Percentiles rank a stretch among this genome's conserved stretches.
Conservation (phyloP, 1,284 basidiomycete genomes). For the Uromyces viciae-fabae region DNA sequence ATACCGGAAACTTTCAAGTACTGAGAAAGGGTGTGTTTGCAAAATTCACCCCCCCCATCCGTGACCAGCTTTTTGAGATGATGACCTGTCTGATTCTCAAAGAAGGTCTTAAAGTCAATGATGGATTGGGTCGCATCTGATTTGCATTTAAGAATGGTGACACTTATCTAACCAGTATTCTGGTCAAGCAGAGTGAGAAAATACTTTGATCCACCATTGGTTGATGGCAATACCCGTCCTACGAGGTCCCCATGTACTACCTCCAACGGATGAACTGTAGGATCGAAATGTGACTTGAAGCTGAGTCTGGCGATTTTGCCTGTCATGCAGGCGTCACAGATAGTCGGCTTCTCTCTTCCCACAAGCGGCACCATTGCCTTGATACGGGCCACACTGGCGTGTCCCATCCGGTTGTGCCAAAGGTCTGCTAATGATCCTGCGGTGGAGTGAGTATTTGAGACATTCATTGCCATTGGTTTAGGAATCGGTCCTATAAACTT, state of each 20-base stretch:
- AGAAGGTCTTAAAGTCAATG: background rate
- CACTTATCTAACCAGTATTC: background rate
- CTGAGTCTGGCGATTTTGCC: background rate
- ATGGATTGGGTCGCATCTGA: background rate
- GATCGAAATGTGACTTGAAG: background rate
- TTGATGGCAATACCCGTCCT: background rate
- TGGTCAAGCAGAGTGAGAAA: background rate
- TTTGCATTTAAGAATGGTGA: background rate
- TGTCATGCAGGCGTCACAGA: background rate
- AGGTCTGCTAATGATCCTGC: no score
- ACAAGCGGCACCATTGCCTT: no score
- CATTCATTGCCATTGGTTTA: no score
- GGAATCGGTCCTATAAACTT: no score
- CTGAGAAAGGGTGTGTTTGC: no score
- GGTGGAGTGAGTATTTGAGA: no score
- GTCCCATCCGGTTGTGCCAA: no score
- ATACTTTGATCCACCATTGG: background rate
- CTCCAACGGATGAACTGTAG: background rate
- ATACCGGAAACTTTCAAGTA: no score
- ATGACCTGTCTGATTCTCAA: background rate
- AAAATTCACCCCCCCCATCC: background rate
- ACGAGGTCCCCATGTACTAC: background rate
- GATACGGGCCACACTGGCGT: no score
- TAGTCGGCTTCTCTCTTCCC: no score
- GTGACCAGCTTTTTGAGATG: background rate